phyloP scores from a whole-genome alignment of 768 basidiomycete species.

The Kwoniella sp. region DNA sequence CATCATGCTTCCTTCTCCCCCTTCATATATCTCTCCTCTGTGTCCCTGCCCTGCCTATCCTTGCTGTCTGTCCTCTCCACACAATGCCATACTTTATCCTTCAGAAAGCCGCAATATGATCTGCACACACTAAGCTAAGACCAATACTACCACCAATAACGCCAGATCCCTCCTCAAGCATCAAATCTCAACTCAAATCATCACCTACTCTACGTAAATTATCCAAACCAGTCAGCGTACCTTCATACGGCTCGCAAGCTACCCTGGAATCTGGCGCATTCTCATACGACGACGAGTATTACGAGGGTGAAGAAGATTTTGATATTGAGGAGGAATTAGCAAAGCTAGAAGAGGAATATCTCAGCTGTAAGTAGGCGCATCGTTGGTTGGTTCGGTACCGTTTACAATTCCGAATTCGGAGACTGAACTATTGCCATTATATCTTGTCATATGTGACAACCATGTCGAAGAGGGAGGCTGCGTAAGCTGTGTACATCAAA shows the following conservation, averaged over 20 bases:
- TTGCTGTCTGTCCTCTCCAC: no score
- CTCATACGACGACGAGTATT: conserved; percentile 39
- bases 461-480: neutral
- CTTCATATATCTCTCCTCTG: neutral
- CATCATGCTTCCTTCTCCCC: neutral
- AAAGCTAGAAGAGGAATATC: conserved; percentile 28
- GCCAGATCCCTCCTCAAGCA: no score
- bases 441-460: neutral
- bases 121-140: no score
- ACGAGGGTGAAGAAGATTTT: conserved; percentile 42
- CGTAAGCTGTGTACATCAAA: neutral
- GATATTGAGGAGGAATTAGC: conserved; percentile 42
- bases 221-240: neutral
- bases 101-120: no score
- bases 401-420: no score
- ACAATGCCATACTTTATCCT: no score
- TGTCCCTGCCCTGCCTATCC: no score
- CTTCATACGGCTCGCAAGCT: conserved; percentile 28
- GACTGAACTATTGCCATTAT: neutral
- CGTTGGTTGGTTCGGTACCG: no score
- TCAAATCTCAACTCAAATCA: neutral
- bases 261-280: conserved; percentile 33
- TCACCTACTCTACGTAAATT: neutral
- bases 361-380: conserved; percentile 4
- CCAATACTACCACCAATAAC: no score